These are phyloP conservation scores for Magnaporthiopsis poae DNA, from an alignment of 2,329 filamentous ascomycete species.

Conservation along the genomic window DNA sequence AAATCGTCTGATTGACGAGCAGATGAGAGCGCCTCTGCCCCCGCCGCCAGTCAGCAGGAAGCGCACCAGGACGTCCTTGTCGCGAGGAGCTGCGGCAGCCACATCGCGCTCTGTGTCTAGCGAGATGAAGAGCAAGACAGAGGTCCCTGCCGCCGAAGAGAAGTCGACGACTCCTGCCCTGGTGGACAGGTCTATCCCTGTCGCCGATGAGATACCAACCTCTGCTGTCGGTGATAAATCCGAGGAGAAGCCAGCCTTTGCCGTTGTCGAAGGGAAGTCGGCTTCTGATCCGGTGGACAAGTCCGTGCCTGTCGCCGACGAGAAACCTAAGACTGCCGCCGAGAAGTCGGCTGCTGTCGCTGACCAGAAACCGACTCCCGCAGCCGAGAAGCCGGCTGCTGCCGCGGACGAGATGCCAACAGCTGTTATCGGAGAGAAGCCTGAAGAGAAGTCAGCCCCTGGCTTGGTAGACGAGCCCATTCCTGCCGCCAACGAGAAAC, in stretches of 20 bases:
- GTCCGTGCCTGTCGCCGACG: background rate
- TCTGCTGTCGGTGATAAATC: background rate
- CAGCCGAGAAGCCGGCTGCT: background rate
- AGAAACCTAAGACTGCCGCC: background rate
- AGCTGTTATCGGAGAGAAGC: too few relatives aligned
- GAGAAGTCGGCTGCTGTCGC: background rate
- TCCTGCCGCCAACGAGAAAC: too few relatives aligned
- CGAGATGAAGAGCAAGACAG: background rate
- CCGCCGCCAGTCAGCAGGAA: conserved; percentile 18
- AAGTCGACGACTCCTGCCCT: background rate
- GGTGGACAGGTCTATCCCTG: background rate
- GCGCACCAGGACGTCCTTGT: conserved; percentile 9
- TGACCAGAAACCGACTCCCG: background rate
- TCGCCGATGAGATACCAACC: background rate
- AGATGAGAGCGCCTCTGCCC: conserved; percentile 25
- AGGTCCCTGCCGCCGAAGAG: background rate
- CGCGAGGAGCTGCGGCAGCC: background rate
- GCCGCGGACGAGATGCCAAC: too few relatives aligned
- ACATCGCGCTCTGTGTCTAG: background rate
- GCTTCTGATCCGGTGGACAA: background rate
- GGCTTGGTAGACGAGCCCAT: too few relatives aligned
- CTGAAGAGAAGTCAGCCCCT: too few relatives aligned
- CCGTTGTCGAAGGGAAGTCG: background rate
- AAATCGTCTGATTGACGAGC: conserved; percentile 32
- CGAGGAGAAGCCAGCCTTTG: background rate